A percentile compares a stretch with the other conserved stretches of the same genome.
Conservation (phyloP, 441 rosid species). For the Euphorbia celastroides region DNA sequence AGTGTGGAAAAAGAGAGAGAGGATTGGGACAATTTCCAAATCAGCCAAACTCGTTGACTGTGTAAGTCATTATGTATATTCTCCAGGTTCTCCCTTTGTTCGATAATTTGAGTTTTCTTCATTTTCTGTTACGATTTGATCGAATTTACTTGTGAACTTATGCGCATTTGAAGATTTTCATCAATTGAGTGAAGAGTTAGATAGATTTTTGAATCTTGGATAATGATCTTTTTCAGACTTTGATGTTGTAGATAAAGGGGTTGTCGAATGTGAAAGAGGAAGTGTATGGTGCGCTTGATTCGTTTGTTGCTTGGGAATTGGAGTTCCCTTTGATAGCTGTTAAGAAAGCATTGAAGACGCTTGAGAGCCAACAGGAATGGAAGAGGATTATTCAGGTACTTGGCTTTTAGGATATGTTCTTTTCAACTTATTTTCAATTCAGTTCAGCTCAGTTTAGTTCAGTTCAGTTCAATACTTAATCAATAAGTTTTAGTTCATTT, state of each 20-base stretch:
- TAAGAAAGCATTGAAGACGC: conserved; percentile 82
- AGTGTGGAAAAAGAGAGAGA: conserved; percentile 73
- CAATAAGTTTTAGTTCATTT: too few relatives aligned
- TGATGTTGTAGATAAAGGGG: conserved; percentile 49
- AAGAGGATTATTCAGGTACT: conserved; percentile 90
- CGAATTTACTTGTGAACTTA: not conserved
- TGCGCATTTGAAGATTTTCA: not conserved
- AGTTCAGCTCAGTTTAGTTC: too few relatives aligned
- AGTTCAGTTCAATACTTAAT: too few relatives aligned
- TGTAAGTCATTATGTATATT: conserved; percentile 30
- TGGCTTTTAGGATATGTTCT: not conserved
- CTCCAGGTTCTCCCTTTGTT: not conserved
- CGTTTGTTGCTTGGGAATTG: conserved; percentile 92
- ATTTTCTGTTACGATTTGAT: not conserved
- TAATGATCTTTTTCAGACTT: not conserved
- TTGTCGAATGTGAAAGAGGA: conserved; percentile 87
- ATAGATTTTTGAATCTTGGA: conserved; percentile 7
- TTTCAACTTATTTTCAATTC: too few relatives aligned
- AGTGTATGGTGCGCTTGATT: conserved; percentile 90
- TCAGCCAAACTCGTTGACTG: conserved; percentile 66
- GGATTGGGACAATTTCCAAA: conserved; percentile 81
- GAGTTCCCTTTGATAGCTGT: conserved; percentile 88
- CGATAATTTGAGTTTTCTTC: not conserved
- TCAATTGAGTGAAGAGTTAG: conserved; percentile 1
- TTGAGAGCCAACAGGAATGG: conserved; percentile 76